Base-by-base conservation (phyloP, 2,329 filamentous ascomycete species). In the Pseudogymnoascus sp. region DNA sequence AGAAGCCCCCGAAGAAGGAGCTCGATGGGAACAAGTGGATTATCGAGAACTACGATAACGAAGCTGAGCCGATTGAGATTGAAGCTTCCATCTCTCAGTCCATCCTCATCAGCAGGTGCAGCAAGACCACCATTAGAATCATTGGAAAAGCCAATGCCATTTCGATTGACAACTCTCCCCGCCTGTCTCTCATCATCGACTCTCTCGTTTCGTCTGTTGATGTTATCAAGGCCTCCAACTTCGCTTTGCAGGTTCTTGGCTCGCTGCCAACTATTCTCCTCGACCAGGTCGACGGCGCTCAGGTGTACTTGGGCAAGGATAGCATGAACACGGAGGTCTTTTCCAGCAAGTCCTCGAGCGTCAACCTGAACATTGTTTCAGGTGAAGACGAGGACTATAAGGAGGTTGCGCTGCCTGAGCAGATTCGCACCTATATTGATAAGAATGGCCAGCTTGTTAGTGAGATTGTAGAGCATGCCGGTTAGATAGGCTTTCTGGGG, bases 91-190 rank as follows among this genome's bases (percentile, higher is more conserved):
- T 96, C 72, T 86, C 87, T 53, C 95, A 99, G 68, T 96, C 92
- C 1, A 86, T 99, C 67, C 86, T 97, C 68, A 95, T 99, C 74
- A 91, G 89, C 72, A 88, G 90, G 70, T 97, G 93, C 82, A 92
- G 87, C 77, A 95, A 95, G 77, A 90, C 90, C 4, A 96, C 93
- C 23, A 84, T 99, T 71, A 89, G 96, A 69, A 80, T 99, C 73
- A 89, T 86, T 72, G 93, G 91, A 77, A 99, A 99, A 78, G 92
- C 91, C 64, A 99, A 99, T 74, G 92, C 95, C n/a, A 90, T 99
- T 67, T 93, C 92, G 4, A 84, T 97, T 69, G 95, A 97, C 78
- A 97, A 97, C 78, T 93, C 88, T 63, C 85, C 82, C 57, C 88
- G 91, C 60, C 81, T 96, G 17, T 96, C 91, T 28, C 83, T 99